Percentiles rank a stretch among this genome's conserved stretches.
These are phyloP conservation scores for Irpex sp. DNA, from an alignment of 1,284 basidiomycete species.

Conservation along the genomic window DNA sequence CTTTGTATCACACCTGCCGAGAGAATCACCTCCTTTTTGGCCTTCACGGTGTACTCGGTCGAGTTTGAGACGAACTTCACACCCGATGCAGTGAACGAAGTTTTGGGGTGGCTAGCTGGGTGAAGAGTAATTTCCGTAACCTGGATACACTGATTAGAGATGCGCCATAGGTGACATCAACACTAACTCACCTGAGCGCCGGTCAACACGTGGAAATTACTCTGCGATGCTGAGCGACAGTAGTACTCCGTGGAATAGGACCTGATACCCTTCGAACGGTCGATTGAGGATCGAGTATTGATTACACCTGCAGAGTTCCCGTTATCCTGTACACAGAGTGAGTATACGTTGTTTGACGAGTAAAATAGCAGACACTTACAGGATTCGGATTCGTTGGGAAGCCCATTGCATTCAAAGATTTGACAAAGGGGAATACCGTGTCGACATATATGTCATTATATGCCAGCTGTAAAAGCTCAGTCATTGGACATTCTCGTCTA, in stretches of 20 bases:
- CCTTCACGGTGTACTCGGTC: slow-evolving; percentile 2
- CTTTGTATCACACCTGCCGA: slow-evolving; percentile 19
- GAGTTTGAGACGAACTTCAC: slow-evolving; percentile 7
- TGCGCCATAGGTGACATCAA: background rate
- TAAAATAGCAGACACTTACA: slow-evolving; percentile 8
- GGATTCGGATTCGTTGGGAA: slow-evolving; percentile 19
- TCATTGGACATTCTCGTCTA: background rate
- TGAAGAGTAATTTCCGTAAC: background rate
- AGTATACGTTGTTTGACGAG: background rate
- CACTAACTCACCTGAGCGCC: slow-evolving; percentile 10
- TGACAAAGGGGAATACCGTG: slow-evolving; percentile 16
- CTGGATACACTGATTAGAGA: background rate
- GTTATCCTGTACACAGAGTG: slow-evolving; percentile 11
- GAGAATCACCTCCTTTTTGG: slow-evolving; percentile 16
- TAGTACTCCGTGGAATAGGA: slow-evolving; percentile 24
- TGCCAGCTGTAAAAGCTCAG: slow-evolving; percentile 5
- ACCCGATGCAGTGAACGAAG: slow-evolving; percentile 9
- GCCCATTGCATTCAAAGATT: slow-evolving; percentile 17
- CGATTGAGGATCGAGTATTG: slow-evolving; percentile 18
- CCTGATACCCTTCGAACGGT: slow-evolving; percentile 19
- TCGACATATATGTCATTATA: slow-evolving; percentile 21
- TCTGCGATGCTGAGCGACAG: slow-evolving; percentile 8
- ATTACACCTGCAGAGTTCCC: slow-evolving; percentile 22
- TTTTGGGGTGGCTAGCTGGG: background rate
- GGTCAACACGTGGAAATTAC: slow-evolving; percentile 11